phyloP scores from a whole-genome alignment of 257 asterid genomes.

The Handroanthus guayacan region DNA sequence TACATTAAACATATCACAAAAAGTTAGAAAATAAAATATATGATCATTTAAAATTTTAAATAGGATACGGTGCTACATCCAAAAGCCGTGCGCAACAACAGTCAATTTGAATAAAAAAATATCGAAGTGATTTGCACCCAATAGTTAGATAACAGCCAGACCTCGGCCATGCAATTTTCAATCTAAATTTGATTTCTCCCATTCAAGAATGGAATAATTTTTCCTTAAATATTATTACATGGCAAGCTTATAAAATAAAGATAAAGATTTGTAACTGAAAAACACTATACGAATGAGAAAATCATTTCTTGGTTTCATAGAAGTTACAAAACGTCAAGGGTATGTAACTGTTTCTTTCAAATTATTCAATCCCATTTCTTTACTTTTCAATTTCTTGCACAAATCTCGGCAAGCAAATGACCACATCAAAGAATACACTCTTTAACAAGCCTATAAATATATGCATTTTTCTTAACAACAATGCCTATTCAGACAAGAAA shows the following conservation, averaged over 20 bases:
- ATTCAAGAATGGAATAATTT: conserved; percentile 12
- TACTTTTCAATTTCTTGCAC: conserved; percentile 28
- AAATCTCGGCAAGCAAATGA: conserved; percentile 28
- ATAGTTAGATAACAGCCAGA: conserved; percentile 32
- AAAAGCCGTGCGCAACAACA: too few relatives aligned
- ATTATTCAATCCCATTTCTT: conserved; percentile 16
- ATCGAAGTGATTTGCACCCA: conserved; percentile 23
- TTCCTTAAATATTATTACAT: conserved; percentile 5
- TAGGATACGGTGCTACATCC: too few relatives aligned
- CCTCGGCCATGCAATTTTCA: not conserved
- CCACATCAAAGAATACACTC: conserved; percentile 8
- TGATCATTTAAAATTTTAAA: too few relatives aligned
- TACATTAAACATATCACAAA: too few relatives aligned
- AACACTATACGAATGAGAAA: not conserved
- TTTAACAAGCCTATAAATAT: conserved; percentile 26
- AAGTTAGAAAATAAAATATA: too few relatives aligned
- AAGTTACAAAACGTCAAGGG: conserved; percentile 33
- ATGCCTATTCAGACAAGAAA: not conserved
- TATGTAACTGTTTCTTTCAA: conserved; percentile 24
- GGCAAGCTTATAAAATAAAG: not conserved
- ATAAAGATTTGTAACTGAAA: conserved; percentile 2
- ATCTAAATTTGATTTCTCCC: not conserved
- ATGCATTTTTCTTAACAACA: not conserved
- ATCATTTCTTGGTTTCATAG: conserved; percentile 26
- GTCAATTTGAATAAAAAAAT: not conserved